Percentiles rank a stretch among this genome's conserved stretches.
These are phyloP conservation scores for Heteromeles arbutifolia DNA, from an alignment of 306 rosid genomes.

Conservation along the genomic window DNA sequence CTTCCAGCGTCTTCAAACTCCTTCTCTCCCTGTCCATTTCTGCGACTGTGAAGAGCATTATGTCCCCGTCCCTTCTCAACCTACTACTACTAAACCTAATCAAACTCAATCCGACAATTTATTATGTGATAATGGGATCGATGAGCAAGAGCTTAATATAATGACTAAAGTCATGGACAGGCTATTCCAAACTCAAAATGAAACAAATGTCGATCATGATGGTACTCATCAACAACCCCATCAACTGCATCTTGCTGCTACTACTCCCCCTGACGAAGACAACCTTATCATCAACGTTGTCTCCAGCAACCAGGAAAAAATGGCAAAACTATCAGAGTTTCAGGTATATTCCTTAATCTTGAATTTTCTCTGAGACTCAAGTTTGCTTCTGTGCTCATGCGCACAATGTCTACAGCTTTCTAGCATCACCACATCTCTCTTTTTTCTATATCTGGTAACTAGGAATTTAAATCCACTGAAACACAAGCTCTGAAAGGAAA, in stretches of 20 bases:
- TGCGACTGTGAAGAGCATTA: slow-evolving; percentile 95
- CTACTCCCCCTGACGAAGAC: slow-evolving; percentile 31
- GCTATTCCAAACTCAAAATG: slow-evolving; percentile 45
- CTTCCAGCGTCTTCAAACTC: slow-evolving; percentile 66
- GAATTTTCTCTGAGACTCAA: neutral
- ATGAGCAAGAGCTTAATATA: slow-evolving; percentile 53
- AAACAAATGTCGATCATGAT: neutral
- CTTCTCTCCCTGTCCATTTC: slow-evolving; percentile 68
- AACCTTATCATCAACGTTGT: slow-evolving; percentile 59
- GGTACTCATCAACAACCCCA: neutral
- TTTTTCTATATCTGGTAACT: slow-evolving; percentile 11
- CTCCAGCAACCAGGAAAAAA: slow-evolving; percentile 13
- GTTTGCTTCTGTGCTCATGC: neutral
- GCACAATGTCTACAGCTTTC: neutral
- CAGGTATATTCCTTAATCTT: slow-evolving; percentile 22
- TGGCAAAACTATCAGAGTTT: slow-evolving; percentile 26
- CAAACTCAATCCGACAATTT: neutral
- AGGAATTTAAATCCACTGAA: slow-evolving; percentile 34
- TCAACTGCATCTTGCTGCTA: slow-evolving; percentile 13
- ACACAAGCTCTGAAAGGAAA: slow-evolving; percentile 9
- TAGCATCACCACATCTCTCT: slow-evolving; percentile 5
- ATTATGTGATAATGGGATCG: slow-evolving; percentile 27
- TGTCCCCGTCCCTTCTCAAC: slow-evolving; percentile 23
- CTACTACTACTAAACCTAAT: neutral
- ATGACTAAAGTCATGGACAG: slow-evolving; percentile 73